Base-by-base conservation (phyloP, 139 green algal species). In the Tetradesmus lagerheimii region DNA sequence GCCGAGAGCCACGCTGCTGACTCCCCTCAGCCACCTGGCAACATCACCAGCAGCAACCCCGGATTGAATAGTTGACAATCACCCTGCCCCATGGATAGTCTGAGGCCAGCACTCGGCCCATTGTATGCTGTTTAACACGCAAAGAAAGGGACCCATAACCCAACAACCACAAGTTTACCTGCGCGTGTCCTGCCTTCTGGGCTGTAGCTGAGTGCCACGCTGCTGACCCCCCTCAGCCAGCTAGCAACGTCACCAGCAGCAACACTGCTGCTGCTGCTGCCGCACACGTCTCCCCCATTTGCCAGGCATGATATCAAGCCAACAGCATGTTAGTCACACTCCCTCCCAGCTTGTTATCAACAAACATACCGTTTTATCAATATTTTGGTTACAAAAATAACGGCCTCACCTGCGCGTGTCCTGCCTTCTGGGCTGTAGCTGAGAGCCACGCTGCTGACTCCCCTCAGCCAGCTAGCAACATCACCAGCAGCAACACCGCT, bases 391-490 rank as follows among this genome's bases (percentile, higher is more conserved):
- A n/a, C n/a, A n/a, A n/a, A n/a, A n/a, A n/a, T n/a, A n/a, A n/a
- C n/a, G n/a, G n/a, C n/a, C 23, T 75, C 79, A 86, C 80, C 80
- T 76, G 80, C 80, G 6, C 80, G 39, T 20, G 80, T 86, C 27
- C 80, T 9, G 8, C 80, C 80, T 35, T 87, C 82, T 20, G 82
- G 82, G 57, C 82, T 87, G 82, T 87, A 87, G 57, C 82, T 87
- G 3, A 87, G 27, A 12, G 82, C 82, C 18, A 87, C 25, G 11
- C 80, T 86, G 27, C 43, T 75, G n/a, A 87, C 82, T 4, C 25
- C 41, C 29, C 82, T 15, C 57, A 87, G 35, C 82, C 82, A 87
- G 16, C 57, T 38, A 18, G 8, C 35, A 15, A 78, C 82, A 47
- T 87, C 82, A 53, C 82, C 39, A 31, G 47, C 66, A 4, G 35